A percentile compares a stretch with the other conserved stretches of the same genome.
These are phyloP conservation scores for Rhodomyrtus psidioides DNA, from an alignment of 441 rosid genomes.

Conservation along the genomic window DNA sequence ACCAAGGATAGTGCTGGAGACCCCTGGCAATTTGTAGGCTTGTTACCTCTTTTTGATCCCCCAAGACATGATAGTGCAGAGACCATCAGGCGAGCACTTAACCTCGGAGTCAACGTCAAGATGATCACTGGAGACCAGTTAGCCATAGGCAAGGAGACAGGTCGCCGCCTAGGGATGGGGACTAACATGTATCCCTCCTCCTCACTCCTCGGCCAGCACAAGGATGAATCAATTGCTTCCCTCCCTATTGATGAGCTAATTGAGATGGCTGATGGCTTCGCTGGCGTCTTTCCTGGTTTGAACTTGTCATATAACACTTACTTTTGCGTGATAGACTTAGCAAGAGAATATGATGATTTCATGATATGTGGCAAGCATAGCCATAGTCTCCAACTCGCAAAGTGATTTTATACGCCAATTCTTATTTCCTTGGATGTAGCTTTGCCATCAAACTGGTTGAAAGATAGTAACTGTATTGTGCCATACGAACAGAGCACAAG, in stretches of 20 bases:
- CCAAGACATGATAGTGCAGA: slow-evolving; percentile 79
- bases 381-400: neutral
- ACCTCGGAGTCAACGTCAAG: slow-evolving; percentile 72
- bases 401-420: neutral
- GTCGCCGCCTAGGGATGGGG: slow-evolving; percentile 75
- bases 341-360: neutral
- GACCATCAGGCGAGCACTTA: slow-evolving; percentile 57
- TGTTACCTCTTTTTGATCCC: slow-evolving; percentile 69
- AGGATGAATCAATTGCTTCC: slow-evolving; percentile 28
- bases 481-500: slow-evolving; percentile 42
- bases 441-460: neutral
- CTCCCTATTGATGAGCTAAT: slow-evolving; percentile 57
- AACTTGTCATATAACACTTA: neutral
- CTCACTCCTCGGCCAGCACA: slow-evolving; percentile 49
- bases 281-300: slow-evolving; percentile 73
- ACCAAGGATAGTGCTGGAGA: slow-evolving; percentile 42
- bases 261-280: slow-evolving; percentile 75
- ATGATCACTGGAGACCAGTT: slow-evolving; percentile 79
- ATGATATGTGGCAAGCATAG: neutral
- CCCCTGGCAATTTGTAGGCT: slow-evolving; percentile 62
- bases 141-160: slow-evolving; percentile 69
- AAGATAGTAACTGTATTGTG: neutral
- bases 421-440: neutral
- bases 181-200: slow-evolving; percentile 76
- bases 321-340: neutral